These are phyloP conservation scores for Kockovaella imperatae DNA, from an alignment of 768 basidiomycete genomes.

Conservation along the genomic window DNA sequence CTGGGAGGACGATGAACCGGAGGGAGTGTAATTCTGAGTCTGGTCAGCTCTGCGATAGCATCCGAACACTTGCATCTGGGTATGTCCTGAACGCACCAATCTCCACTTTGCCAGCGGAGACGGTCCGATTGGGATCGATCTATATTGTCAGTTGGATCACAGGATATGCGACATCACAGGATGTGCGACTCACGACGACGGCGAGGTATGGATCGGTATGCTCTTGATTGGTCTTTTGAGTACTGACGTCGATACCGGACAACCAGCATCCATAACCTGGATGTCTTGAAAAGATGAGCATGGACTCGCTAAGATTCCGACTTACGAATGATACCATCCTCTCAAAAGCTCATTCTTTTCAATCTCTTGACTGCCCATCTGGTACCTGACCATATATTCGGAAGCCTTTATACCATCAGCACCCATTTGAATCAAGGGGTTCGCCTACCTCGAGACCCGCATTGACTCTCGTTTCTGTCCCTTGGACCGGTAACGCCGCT, in stretches of 20 bases:
- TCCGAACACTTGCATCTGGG: constrained; percentile 54
- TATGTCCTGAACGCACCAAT: constrained; percentile 98
- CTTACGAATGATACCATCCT: constrained; percentile 44
- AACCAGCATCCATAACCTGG: constrained; percentile 99
- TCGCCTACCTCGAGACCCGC: constrained; percentile 63
- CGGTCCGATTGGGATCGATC: constrained; percentile 97
- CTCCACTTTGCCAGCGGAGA: constrained; percentile 96
- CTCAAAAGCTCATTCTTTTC: constrained; percentile 41
- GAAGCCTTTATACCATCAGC: constrained; percentile 52
- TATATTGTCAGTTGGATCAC: constrained; percentile 37
- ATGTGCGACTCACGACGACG: constrained; percentile 63
- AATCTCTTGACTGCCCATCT: constrained; percentile 71
- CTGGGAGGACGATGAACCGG: constrained; percentile 59
- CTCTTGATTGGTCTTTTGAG: constrained; percentile 89
- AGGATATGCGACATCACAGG: not conserved
- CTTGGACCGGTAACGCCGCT: constrained; percentile 93
- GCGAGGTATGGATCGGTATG: constrained; percentile 95
- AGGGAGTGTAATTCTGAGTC: constrained; percentile 68
- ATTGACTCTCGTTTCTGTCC: constrained; percentile 96
- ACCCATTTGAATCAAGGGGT: not conserved
- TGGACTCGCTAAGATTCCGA: not conserved
- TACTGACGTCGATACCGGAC: constrained; percentile 96
- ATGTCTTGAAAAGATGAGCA: constrained; percentile 48
- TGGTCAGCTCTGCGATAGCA: constrained; percentile 1
- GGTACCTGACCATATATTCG: constrained; percentile 97